Percentiles rank a stretch among this genome's conserved stretches.
Conservation (phyloP, 164 flowering plant genomes). For the Magnolia changhungtana region DNA sequence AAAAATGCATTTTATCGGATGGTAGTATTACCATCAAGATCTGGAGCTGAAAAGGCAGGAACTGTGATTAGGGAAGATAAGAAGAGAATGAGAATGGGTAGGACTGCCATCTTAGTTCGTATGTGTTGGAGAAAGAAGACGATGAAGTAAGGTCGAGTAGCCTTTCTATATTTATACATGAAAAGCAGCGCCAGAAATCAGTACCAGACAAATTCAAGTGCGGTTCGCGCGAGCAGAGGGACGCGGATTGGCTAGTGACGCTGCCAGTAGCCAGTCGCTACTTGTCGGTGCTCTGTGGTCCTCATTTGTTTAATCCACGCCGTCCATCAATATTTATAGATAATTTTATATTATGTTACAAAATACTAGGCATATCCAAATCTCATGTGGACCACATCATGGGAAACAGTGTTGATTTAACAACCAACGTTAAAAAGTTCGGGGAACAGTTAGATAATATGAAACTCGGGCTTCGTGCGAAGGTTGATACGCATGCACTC, state of each 20-base stretch:
- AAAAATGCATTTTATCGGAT: background rate
- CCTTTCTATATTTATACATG: background rate
- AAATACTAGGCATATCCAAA: too few species aligned
- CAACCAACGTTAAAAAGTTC: too few species aligned
- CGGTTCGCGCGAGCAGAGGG: background rate
- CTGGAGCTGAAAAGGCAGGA: background rate
- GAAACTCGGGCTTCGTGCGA: background rate
- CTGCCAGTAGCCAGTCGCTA: too few species aligned
- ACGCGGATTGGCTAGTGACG: too few species aligned
- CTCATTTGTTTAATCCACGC: too few species aligned
- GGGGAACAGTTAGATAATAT: background rate
- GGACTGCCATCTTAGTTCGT: background rate
- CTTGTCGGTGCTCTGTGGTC: too few species aligned
- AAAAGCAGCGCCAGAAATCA: background rate
- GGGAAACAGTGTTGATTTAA: too few species aligned
- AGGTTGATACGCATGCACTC: background rate
- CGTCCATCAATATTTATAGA: too few species aligned
- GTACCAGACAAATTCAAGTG: background rate
- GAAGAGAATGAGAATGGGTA: slow-evolving; percentile 1
- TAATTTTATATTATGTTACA: too few species aligned
- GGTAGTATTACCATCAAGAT: slow-evolving; percentile 1
- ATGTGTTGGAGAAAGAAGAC: background rate
- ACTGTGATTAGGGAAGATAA: background rate
- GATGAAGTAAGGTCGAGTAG: background rate
- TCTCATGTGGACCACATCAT: too few species aligned